These are phyloP conservation scores for Ustilago hordei DNA, from an alignment of 1,284 basidiomycete species.

Conservation along the genomic window DNA sequence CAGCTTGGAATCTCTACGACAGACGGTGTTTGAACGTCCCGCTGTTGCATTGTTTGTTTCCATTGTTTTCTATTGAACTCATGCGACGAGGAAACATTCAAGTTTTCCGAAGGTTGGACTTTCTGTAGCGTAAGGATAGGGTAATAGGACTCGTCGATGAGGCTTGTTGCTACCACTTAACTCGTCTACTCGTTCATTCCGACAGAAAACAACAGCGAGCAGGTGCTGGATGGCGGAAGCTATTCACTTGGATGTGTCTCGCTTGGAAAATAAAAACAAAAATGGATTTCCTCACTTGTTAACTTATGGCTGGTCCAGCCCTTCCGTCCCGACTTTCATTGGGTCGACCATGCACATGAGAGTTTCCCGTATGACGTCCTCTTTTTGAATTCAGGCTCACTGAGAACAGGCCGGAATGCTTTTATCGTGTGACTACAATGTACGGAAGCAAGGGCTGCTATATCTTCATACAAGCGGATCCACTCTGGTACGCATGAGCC, in stretches of 20 bases:
- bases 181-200: too few relatives aligned
- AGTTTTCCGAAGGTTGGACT: neutral
- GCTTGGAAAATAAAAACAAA: neutral
- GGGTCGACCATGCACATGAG: neutral
- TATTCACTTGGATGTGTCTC: neutral
- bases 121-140: too few relatives aligned
- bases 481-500: neutral
- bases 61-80: neutral
- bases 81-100: neutral
- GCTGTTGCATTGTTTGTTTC: neutral
- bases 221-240: too few relatives aligned
- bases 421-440: neutral
- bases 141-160: too few relatives aligned
- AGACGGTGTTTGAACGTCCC: neutral
- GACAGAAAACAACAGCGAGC: neutral
- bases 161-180: too few relatives aligned
- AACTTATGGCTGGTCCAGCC: neutral
- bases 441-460: neutral
- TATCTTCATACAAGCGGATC: neutral
- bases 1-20: neutral
- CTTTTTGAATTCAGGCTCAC: neutral
- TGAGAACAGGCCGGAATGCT: neutral
- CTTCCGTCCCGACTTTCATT: constrained; percentile 7
- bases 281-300: neutral
- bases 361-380: neutral